Evolutionary conservation across 2,329 filamentous ascomycete species (phyloP), one percentile per base, ranked within the genome.

Genomic region (Neophaeococcomyces aloes): DNA sequence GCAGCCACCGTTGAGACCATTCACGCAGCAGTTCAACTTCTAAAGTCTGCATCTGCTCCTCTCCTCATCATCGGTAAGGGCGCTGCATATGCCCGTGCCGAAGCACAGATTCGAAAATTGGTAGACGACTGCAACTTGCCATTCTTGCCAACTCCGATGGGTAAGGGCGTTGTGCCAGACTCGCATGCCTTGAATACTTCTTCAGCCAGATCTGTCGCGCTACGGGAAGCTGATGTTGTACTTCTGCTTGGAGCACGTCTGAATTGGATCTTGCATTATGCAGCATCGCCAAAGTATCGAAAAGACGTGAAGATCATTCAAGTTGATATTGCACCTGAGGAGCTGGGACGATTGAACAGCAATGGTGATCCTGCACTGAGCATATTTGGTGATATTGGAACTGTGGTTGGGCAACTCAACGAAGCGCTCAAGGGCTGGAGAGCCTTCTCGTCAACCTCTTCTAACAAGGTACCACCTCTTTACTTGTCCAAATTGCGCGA

Each of bases 231-330:
- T 2, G 74, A 77, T 53, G 68, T 77, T 1, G 69, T 76, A 13
- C 56, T 77, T 3, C 59, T 77, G 2, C 61, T 76, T 2, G 72
- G 72, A 3, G 74, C 72, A 2, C 65, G 71, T 29, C 56, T 77
- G 32, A 77, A 77, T 48, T 77, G 73, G 74, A 76, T 77, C 39
- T 60, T 77, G 3, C 72, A 75, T 47, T 76, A 70, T 48, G 74
- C 74, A 6, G 66, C 72, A 44, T 51, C 69, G 10, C 72, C 73
- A 0, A 75, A 75, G 54, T 77, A 72, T 69, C 69, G 64, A 21
- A 50, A 65, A 3, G 53, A 53, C 3, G 72, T 65, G 2, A 70
- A 66, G 44, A 68, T 76, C 50, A 71, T 76, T 29, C 74, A 77
- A 56, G 67, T 76, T 11, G 73, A 76, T 52, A 67, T 75, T 40